These are phyloP conservation scores for Sicyos baderoa DNA, from an alignment of 306 rosid species.

Conservation along the genomic window DNA sequence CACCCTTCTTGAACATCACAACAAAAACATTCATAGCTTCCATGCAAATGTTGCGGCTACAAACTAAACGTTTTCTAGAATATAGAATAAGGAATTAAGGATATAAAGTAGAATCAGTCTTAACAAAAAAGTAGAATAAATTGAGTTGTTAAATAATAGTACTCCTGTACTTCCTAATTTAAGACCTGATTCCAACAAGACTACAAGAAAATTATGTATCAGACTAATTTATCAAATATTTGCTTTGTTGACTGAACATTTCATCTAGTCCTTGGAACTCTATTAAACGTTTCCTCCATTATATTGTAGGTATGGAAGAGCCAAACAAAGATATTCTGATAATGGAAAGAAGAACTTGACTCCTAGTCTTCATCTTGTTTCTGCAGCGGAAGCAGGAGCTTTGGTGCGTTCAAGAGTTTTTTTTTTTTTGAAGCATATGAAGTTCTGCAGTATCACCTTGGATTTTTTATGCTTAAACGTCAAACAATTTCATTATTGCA, in stretches of 20 bases:
- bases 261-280: conserved; percentile 6
- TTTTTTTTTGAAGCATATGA: background rate
- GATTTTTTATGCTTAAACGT: background rate
- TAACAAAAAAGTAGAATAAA: too few relatives aligned
- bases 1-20: too few relatives aligned
- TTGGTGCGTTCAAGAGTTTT: conserved; percentile 46
- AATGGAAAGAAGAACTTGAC: conserved; percentile 46
- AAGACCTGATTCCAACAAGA: too few relatives aligned
- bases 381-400: conserved; percentile 97
- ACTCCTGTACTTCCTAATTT: too few relatives aligned
- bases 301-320: conserved; percentile 66
- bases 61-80: background rate
- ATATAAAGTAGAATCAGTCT: background rate
- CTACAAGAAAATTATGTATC: too few relatives aligned
- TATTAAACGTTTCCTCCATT: conserved; percentile 12
- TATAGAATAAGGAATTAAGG: background rate
- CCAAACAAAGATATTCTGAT: conserved; percentile 70
- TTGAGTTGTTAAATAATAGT: too few relatives aligned
- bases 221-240: background rate
- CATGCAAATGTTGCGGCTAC: too few relatives aligned
- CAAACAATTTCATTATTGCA: conserved; percentile 8
- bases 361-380: conserved; percentile 80
- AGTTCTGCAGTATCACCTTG: background rate
- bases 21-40: too few relatives aligned
- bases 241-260: conserved; percentile 6